phyloP scores from a whole-genome alignment of 2,329 filamentous ascomycete species.

The Huntiella moniliformis region DNA sequence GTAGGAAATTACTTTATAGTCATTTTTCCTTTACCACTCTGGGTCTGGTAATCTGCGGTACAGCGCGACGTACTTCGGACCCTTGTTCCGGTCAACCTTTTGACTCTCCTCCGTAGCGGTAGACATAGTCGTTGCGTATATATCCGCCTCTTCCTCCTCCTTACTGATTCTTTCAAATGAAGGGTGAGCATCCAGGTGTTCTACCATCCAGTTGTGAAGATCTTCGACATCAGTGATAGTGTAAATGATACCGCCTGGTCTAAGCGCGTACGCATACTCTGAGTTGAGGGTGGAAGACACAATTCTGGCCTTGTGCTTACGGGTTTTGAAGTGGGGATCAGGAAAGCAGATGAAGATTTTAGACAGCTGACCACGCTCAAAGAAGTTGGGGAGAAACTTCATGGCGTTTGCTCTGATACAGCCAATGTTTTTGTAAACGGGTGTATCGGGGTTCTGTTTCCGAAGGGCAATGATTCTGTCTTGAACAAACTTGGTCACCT shows the following conservation, averaged over 20 bases:
- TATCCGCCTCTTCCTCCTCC: conserved; percentile 47
- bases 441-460: conserved; percentile 34
- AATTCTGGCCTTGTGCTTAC: conserved; percentile 94
- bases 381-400: conserved; percentile 99
- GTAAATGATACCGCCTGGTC: conserved; percentile 72
- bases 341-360: conserved; percentile 98
- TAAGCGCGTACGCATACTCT: conserved; percentile 79
- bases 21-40: conserved; percentile 35
- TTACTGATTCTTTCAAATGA: conserved; percentile 59
- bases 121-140: conserved; percentile 56
- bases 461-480: conserved; percentile 72
- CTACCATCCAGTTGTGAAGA: conserved; percentile 81
- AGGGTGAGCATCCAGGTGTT: conserved; percentile 60
- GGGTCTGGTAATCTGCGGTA: conserved; percentile 70
- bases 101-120: conserved; percentile 90
- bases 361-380: conserved; percentile 57
- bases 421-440: conserved; percentile 65
- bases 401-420: conserved; percentile 89
- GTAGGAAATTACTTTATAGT: not conserved
- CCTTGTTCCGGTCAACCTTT: conserved; percentile 82
- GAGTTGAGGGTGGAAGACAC: conserved; percentile 74
- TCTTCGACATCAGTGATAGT: conserved; percentile 97
- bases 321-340: conserved; percentile 91
- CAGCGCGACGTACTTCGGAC: conserved; percentile 77
- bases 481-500: conserved; percentile 79